phyloP scores from a whole-genome alignment of 768 basidiomycete genomes.

The Suillus tomentosus region DNA sequence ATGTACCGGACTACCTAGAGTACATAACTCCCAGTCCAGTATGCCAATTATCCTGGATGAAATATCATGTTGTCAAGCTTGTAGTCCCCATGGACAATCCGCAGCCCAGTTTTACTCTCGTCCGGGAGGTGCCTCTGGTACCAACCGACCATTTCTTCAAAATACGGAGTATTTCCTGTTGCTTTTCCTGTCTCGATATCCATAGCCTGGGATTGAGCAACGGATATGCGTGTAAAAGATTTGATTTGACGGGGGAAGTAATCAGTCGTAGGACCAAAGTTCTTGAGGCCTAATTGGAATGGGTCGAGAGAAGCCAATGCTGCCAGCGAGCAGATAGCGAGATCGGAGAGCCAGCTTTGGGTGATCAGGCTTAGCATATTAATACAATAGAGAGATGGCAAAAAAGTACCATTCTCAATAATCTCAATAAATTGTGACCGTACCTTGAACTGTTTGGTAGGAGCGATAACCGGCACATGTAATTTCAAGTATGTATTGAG shows the following conservation, averaged over 20 bases:
- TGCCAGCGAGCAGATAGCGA: constrained; percentile 67
- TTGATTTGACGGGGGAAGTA: constrained; percentile 96
- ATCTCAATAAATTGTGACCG: constrained; percentile 37
- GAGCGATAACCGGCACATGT: constrained; percentile 53
- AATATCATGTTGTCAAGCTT: constrained; percentile 98
- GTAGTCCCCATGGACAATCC: constrained; percentile 97
- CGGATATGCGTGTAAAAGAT: constrained; percentile 79
- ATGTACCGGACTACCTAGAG: constrained; percentile 85
- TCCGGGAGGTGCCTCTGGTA: constrained; percentile 75
- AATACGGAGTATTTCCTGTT: constrained; percentile 73
- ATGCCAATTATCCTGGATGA: constrained; percentile 93
- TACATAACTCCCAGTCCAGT: constrained; percentile 97
- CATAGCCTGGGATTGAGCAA: constrained; percentile 68
- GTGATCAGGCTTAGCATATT: background rate
- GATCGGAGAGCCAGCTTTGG: constrained; percentile 66
- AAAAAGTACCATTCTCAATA: constrained; percentile 57
- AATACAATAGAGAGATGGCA: too few species aligned
- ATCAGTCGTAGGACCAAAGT: constrained; percentile 70
- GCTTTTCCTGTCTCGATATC: constrained; percentile 64
- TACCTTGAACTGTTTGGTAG: constrained; percentile 92
- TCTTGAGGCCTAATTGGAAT: constrained; percentile 61
- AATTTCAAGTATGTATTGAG: constrained; percentile 67
- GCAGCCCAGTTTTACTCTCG: constrained; percentile 69
- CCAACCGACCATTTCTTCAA: constrained; percentile 74
- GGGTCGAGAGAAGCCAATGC: constrained; percentile 68